phyloP scores from a whole-genome alignment of 345 rosid species.

The Citrus reticulata region DNA sequence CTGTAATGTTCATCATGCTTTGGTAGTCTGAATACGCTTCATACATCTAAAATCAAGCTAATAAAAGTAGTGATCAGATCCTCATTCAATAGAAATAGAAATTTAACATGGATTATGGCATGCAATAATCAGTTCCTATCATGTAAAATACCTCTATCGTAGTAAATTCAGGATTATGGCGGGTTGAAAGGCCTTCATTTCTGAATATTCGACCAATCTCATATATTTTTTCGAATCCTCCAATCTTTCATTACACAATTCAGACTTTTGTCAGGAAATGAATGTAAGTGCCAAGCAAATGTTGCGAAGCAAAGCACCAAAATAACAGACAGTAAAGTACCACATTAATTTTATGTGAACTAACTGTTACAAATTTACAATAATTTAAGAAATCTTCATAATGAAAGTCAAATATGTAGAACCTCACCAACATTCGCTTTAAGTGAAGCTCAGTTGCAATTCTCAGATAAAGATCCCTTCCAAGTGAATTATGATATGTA shows the following conservation, averaged over 20 bases:
- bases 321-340: not conserved
- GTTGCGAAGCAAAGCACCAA: not conserved
- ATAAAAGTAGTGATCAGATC: slow-evolving; percentile 22
- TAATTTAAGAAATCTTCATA: not conserved
- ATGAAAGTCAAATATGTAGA: not conserved
- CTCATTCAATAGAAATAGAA: slow-evolving; percentile 1
- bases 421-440: slow-evolving; percentile 93
- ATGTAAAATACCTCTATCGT: slow-evolving; percentile 74
- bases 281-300: slow-evolving; percentile 13
- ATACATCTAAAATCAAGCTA: slow-evolving; percentile 66
- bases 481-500: slow-evolving; percentile 89
- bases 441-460: slow-evolving; percentile 98
- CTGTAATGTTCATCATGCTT: slow-evolving; percentile 91
- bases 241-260: slow-evolving; percentile 56
- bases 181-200: slow-evolving; percentile 95
- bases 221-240: slow-evolving; percentile 97
- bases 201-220: slow-evolving; percentile 96
- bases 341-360: not conserved
- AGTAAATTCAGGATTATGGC: slow-evolving; percentile 98
- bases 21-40: slow-evolving; percentile 93
- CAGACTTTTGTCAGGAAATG: slow-evolving; percentile 2
- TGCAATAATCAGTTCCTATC: slow-evolving; percentile 14
- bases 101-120: not conserved
- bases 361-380: not conserved
- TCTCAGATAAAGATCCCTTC: slow-evolving; percentile 85